Base-by-base conservation (phyloP, 495 filamentous ascomycete species). In the Penicillium canescens region DNA sequence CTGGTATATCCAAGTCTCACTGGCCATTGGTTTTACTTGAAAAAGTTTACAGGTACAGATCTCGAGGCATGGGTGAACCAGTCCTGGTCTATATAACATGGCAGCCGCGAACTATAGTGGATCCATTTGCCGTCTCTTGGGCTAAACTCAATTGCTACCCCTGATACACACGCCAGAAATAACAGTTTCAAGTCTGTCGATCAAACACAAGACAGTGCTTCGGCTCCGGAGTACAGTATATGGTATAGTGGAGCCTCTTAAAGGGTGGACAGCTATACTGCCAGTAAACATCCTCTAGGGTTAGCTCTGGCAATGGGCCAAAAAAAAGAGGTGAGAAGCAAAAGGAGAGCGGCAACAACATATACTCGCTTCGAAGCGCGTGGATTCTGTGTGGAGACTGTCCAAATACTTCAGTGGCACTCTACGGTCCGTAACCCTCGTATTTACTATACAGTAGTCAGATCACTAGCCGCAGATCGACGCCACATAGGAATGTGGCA, bases 51-150 rank as follows among this genome's bases (percentile, higher is more conserved):
- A 24, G 4, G 2, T 42, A 6, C 9, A 34, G 40, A 43, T 23
- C 31, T 16, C 33, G 31, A 43, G 2, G 40, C 20, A 51, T 28
- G 28, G 49, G 31, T 34, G 28, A 31, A 26, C 24, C 24, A 26
- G 28, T 7, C 7, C 28, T 31, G 8, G 10, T 16, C 33, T 21
- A 12, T 28, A 44, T 26, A 52, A 5, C 35, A 45, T 4, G 33
- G 41, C 56, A 42, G 42, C 48, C 42, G 42, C 28, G 55, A 62
- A 59, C 59, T 45, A 36, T 24, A 34, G 62, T 61, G 62, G 59
- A 65, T 42, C 50, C 39, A 35, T 51, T 18, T 45, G 35, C 33
- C 24, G 8, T 35, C 41, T 42, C 50, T 45, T 42, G 35, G 42
- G 46, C 33, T 39, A 45, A 57, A 56, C 50, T 54, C 47, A 38